Base-by-base conservation (phyloP, 2,329 filamentous ascomycete genomes). In the Gliomastix tumulicola region DNA sequence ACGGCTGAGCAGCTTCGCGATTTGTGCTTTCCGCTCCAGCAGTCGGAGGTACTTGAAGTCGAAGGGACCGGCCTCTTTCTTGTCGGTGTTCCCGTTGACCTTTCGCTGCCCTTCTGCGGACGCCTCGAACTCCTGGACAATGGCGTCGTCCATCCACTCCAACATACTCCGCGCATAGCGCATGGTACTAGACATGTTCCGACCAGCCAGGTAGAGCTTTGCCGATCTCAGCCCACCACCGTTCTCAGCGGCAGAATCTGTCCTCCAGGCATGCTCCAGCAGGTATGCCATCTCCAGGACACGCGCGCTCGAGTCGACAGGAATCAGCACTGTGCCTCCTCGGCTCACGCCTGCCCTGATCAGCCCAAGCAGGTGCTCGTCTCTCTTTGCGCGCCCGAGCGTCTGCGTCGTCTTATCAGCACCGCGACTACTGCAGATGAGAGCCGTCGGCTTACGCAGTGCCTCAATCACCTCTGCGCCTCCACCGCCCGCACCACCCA, bases 91-190 rank as follows among this genome's bases (percentile, higher is more conserved):
- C 0, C 63, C 60, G 10, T 67, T 66, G 7, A 66, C 60, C 41
- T 64, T 69, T 4, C 62, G 54, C 43, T 69, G 65, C 4, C 61
- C 66, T 44, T 77, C 74, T 3, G 71, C 74, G 33, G 80, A 70
- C 12, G 82, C 79, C 55, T 95, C 89, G 43, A 95, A 94, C 50
- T 97, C 90, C 37, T 88, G 81, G 30, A 94, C 84, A 41, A 98
- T 94, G 40, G 81, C 83, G 52, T 96, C 89, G 54, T 97, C 89
- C 89, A 98, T 97, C 92, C 92, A 98, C 55, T 98, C 92, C 21
- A 98, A 69, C 86, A 98, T 94, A 57, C 90, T 96, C 46, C 89
- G 76, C 19, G 90, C 86, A 47, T 96, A 87, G 36, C 88, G 76
- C 71, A 97, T 85, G 0, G 89, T 94, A 43, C 88, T 89, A 40